A percentile compares a stretch with the other conserved stretches of the same genome.
Evolutionary conservation across 2,329 filamentous ascomycete species (phyloP).

Genomic region (Lachnellula subtilissima): DNA sequence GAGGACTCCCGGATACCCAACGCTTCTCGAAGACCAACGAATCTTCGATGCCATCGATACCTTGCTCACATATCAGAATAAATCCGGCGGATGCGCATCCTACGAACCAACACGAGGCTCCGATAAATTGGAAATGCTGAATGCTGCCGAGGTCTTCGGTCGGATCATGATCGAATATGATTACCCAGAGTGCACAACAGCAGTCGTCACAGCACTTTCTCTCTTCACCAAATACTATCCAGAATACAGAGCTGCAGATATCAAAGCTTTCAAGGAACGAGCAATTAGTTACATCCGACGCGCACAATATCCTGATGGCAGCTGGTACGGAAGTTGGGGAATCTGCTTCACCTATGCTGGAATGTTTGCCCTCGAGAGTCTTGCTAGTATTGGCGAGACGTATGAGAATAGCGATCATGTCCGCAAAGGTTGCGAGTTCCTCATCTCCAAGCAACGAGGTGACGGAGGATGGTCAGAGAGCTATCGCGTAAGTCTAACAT

Average conservation of each 20-base stretch:
- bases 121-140: constrained; percentile 74
- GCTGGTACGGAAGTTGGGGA: constrained; percentile 97
- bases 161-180: constrained; percentile 98
- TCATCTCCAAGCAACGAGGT: constrained; percentile 75
- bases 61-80: constrained; percentile 84
- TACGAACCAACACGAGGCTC: constrained; percentile 83
- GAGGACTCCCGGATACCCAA: constrained; percentile 68
- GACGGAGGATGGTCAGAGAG: constrained; percentile 98
- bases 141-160: constrained; percentile 94
- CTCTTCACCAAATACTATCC: constrained; percentile 80
- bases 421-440: constrained; percentile 75
- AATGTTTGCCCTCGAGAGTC: constrained; percentile 91
- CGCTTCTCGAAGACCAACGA: constrained; percentile 68
- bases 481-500: constrained; percentile 55
- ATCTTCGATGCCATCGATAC: constrained; percentile 88
- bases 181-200: constrained; percentile 96
- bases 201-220: constrained; percentile 81
- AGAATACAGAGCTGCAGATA: constrained; percentile 71
- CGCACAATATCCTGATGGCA: constrained; percentile 74
- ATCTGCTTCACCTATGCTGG: constrained; percentile 97
- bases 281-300: constrained; percentile 80
- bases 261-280: constrained; percentile 64
- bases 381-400: constrained; percentile 75
- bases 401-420: constrained; percentile 69
- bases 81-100: constrained; percentile 77